phyloP scores from a whole-genome alignment of 352 stramenopile genomes.

The Phytopythium cucurbitacearum region DNA sequence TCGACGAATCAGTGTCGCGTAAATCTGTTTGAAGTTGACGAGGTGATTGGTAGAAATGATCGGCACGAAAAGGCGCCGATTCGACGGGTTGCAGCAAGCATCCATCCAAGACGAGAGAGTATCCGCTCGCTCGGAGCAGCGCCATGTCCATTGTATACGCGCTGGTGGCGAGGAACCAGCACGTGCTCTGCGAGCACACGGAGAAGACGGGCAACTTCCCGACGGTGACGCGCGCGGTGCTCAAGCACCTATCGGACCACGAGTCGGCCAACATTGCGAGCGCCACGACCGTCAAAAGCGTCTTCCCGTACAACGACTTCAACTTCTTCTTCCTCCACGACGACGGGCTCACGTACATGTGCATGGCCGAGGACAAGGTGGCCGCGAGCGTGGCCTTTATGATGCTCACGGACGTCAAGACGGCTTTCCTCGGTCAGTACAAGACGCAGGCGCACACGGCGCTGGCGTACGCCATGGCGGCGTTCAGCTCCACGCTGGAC shows the following conservation, averaged over 20 bases:
- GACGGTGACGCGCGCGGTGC: conserved; percentile 64
- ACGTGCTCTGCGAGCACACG: conserved; percentile 75
- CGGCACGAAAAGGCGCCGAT: too few species aligned
- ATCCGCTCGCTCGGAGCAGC: neutral
- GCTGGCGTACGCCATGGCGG: conserved; percentile 61
- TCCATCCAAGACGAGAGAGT: neutral
- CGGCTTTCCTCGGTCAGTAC: conserved; percentile 59
- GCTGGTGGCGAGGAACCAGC: conserved; percentile 65
- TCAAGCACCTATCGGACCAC: conserved; percentile 67
- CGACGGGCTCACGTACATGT: conserved; percentile 77
- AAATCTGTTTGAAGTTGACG: too few species aligned
- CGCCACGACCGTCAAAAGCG: conserved; percentile 32
- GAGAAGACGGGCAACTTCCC: conserved; percentile 74
- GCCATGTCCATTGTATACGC: conserved; percentile 75
- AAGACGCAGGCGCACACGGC: conserved; percentile 60
- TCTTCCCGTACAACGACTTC: conserved; percentile 75
- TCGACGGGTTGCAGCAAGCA: too few species aligned
- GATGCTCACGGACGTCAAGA: conserved; percentile 68
- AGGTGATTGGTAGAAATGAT: conserved; percentile 14
- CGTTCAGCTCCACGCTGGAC: conserved; percentile 57
- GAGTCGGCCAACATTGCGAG: conserved; percentile 14
- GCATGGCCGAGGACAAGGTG: conserved; percentile 77
- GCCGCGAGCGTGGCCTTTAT: conserved; percentile 68
- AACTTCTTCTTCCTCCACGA: conserved; percentile 82
- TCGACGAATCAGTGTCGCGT: too few species aligned